Evolutionary conservation across 2,329 filamentous ascomycete genomes (phyloP), one percentile per base, ranked within the genome.

Genomic region (Dothideomycetes sp.): DNA sequence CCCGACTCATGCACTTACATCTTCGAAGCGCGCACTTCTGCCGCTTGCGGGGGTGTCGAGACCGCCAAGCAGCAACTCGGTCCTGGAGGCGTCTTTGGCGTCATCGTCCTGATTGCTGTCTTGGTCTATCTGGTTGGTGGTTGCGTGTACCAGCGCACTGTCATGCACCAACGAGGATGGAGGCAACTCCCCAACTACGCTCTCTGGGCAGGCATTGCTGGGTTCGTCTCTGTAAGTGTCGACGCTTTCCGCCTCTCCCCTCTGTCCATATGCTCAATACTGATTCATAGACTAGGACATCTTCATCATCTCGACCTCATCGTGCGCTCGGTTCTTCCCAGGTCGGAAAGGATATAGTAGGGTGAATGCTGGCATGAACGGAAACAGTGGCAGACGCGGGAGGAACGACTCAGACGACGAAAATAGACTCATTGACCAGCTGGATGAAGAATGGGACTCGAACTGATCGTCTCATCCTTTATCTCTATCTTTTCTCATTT

Each of bases 131-230:
- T 94, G 40, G 73, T 93, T 29, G 91, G 91, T 50, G 91, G 91
- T 54, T 83, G 94, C 51, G 87, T 94, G 47, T 98, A 96, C 68
- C 89, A 95, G 62, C 78, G 91, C 44, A 93, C 86, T 22, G 88
- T 98, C 42, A 81, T 88, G 63, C 85, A 98, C 59, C 87, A 94
- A 52, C 75, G 91, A 46, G 91, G 91, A 35, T 96, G 89, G 91
- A 77, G 84, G 50, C 91, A 98, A 61, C 67, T 95, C 50, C 91
- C 91, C 38, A 96, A 98, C 64, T 95, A 91, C 65, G 79, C 76
- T 51, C 74, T 95, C 50, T 98, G 91, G 91, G 79, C 85, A 19
- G 81, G 86, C 40, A 84, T 95, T 46, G 79, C 84, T 64, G 78
- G 73, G 50, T 94, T 94, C 58, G 64, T 94, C 53, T 81, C 74